Evolutionary conservation across 495 filamentous ascomycete genomes (phyloP).

Genomic region (Lophiostoma macrostomum): DNA sequence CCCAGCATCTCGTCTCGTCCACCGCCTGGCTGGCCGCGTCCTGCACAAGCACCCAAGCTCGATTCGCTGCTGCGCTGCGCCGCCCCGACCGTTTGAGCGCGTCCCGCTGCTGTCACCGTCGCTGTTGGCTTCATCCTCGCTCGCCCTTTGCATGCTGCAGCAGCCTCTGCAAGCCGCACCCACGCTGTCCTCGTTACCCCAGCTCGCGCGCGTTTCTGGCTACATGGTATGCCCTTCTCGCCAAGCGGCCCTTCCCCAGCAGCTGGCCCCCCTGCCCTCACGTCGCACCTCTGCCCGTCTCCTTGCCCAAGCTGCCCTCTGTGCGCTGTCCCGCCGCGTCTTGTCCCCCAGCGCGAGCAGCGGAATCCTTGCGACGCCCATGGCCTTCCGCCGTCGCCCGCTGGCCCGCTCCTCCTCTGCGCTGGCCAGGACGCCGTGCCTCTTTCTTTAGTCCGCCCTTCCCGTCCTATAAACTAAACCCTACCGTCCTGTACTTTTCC

Average conservation of each 20-base stretch:
- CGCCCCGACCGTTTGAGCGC: slow-evolving; percentile 26
- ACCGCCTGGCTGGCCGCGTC: no score
- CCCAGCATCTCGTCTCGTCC: not conserved
- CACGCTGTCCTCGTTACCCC: slow-evolving; percentile 31
- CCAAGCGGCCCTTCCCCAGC: slow-evolving; percentile 35
- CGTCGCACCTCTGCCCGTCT: slow-evolving; percentile 25
- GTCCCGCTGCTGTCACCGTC: slow-evolving; percentile 19
- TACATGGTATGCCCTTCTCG: slow-evolving; percentile 42
- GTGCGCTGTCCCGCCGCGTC: slow-evolving; percentile 18
- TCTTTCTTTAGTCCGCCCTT: slow-evolving; percentile 23
- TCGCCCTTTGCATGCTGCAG: slow-evolving; percentile 35
- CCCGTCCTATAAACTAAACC: slow-evolving; percentile 25
- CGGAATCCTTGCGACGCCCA: slow-evolving; percentile 22
- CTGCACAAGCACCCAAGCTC: no score
- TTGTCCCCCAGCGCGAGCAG: slow-evolving; percentile 15
- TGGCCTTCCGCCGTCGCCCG: slow-evolving; percentile 14
- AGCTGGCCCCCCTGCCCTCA: slow-evolving; percentile 21
- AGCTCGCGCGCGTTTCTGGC: slow-evolving; percentile 33
- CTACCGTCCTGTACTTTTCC: slow-evolving; percentile 20
- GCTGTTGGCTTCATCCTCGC: slow-evolving; percentile 33
- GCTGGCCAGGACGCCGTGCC: slow-evolving; percentile 16
- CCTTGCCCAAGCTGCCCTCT: not conserved
- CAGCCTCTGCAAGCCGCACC: slow-evolving; percentile 37
- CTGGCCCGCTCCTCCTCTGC: slow-evolving; percentile 18
- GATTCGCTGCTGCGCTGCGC: slow-evolving; percentile 10